phyloP scores from a whole-genome alignment of 352 stramenopile genomes.

The Phytophthora melonis region DNA sequence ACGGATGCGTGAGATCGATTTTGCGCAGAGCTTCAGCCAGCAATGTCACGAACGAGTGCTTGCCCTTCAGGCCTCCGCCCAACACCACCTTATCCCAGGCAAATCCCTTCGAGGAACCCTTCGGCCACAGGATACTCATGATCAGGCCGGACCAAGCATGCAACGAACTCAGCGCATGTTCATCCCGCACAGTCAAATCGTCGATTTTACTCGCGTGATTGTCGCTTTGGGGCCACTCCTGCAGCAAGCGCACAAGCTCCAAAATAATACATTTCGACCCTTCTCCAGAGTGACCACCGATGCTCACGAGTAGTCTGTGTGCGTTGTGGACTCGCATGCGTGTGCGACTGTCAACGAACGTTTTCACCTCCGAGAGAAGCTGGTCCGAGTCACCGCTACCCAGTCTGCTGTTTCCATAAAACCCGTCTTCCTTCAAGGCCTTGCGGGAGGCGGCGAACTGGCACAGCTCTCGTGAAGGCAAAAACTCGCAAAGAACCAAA shows the following conservation, averaged over 20 bases:
- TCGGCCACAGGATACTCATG: slow-evolving; percentile 90
- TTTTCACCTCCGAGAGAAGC: slow-evolving; percentile 43
- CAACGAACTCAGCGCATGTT: slow-evolving; percentile 75
- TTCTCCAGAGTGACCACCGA: slow-evolving; percentile 80
- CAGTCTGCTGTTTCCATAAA: slow-evolving; percentile 51
- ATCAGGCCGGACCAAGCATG: slow-evolving; percentile 87
- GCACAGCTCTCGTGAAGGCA: slow-evolving; percentile 80
- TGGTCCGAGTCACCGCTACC: slow-evolving; percentile 39
- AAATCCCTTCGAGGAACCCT: slow-evolving; percentile 77
- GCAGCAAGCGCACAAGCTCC: slow-evolving; percentile 77
- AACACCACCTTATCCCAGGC: slow-evolving; percentile 86
- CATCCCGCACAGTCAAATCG: slow-evolving; percentile 67
- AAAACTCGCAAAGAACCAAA: slow-evolving; percentile 70
- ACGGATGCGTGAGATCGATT: slow-evolving; percentile 78
- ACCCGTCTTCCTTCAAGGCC: slow-evolving; percentile 61
- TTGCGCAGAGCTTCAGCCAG: slow-evolving; percentile 83
- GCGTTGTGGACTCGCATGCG: slow-evolving; percentile 69
- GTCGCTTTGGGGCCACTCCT: slow-evolving; percentile 60
- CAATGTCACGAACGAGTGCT: slow-evolving; percentile 81
- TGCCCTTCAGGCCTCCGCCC: slow-evolving; percentile 68
- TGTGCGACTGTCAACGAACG: slow-evolving; percentile 54
- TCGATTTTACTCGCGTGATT: slow-evolving; percentile 8
- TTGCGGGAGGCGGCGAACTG: slow-evolving; percentile 64
- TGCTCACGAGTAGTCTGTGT: slow-evolving; percentile 71
- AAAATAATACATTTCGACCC: slow-evolving; percentile 79